Evolutionary conservation across 768 basidiomycete species (phyloP).

Genomic region (Tylopilus plumbeoviolaceoides): DNA sequence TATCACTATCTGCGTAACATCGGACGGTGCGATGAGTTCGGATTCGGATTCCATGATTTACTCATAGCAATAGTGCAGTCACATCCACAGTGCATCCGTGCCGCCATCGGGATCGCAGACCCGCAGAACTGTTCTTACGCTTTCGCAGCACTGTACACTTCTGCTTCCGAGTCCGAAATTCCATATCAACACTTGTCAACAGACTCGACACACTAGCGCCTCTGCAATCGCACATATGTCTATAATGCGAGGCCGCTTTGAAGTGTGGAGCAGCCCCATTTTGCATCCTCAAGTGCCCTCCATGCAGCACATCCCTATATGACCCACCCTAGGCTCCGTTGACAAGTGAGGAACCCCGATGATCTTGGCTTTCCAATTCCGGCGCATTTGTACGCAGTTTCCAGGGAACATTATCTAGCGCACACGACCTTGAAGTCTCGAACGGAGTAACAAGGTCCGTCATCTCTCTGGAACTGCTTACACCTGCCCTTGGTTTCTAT

Average conservation of each 20-base stretch:
- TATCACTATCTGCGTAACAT: conserved; percentile 3
- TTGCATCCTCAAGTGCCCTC: no score
- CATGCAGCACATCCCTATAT: neutral
- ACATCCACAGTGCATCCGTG: neutral
- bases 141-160: neutral
- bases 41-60: neutral
- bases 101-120: neutral
- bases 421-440: neutral
- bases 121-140: neutral
- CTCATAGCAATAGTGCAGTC: neutral
- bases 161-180: neutral
- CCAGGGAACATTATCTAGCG: neutral
- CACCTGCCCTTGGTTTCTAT: neutral
- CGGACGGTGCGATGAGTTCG: conserved; percentile 9
- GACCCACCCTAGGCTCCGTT: neutral
- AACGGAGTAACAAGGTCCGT: neutral
- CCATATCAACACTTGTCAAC: neutral
- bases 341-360: neutral
- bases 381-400: neutral
- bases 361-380: neutral
- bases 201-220: neutral
- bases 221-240: no score
- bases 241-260: neutral
- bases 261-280: neutral
- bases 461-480: neutral